These are phyloP conservation scores for Zygotorulaspora chibaensis DNA, from an alignment of 805 yeast species.

Conservation along the genomic window DNA sequence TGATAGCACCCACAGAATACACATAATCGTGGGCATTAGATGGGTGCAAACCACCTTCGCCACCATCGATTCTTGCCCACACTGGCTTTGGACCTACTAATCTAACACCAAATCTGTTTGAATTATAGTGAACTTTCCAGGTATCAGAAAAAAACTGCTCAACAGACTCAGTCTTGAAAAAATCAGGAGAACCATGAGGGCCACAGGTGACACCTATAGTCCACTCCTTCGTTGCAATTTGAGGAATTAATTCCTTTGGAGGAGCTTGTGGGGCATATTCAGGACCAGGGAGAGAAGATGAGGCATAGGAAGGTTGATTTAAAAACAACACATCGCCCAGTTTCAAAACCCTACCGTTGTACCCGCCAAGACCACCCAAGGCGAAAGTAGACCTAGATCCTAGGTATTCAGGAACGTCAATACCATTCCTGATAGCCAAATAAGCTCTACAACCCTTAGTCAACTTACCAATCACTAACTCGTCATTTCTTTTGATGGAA, in stretches of 20 bases:
- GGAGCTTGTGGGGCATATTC: constrained; percentile 55
- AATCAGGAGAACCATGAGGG: constrained; percentile 97
- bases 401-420: constrained; percentile 88
- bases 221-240: constrained; percentile 49
- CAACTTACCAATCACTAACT: constrained; percentile 75
- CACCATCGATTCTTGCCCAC: constrained; percentile 97
- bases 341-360: constrained; percentile 87
- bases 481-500: constrained; percentile 66
- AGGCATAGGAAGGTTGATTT: constrained; percentile 67
- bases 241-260: constrained; percentile 44
- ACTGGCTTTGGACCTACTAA: constrained; percentile 91
- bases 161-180: constrained; percentile 73
- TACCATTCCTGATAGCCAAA: constrained; percentile 85
- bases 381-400: constrained; percentile 98
- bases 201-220: constrained; percentile 91
- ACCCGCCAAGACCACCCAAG: constrained; percentile 87
- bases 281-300: constrained; percentile 71
- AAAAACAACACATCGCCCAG: constrained; percentile 87
- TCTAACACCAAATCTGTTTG: constrained; percentile 94
- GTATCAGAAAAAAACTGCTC: constrained; percentile 66
- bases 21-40: constrained; percentile 98
- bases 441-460: constrained; percentile 83
- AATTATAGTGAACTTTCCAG: constrained; percentile 97
- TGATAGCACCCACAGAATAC: constrained; percentile 92
- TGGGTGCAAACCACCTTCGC: constrained; percentile 97